Conservation (phyloP, 768 basidiomycete genomes). For the Russula griseocarnosa region DNA sequence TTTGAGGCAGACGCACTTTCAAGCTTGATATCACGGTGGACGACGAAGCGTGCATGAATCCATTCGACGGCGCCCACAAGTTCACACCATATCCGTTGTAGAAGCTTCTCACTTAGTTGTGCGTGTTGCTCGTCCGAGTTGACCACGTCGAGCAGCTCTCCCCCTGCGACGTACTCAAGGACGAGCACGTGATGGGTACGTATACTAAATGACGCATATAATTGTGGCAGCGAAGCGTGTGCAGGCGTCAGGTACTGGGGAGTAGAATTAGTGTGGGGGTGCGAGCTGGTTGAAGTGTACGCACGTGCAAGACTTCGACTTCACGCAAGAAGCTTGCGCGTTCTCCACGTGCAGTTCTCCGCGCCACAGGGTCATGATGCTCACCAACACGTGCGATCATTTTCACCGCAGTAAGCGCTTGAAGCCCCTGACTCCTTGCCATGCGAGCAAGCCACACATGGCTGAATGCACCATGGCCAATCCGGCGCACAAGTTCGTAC, state of each 20-base stretch:
- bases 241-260: constrained; percentile 74
- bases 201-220: constrained; percentile 62
- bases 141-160: constrained; percentile 76
- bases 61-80: constrained; percentile 75
- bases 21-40: constrained; percentile 91
- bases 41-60: constrained; percentile 82
- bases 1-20: constrained; percentile 47
- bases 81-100: constrained; percentile 71
- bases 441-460: constrained; percentile 70
- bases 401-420: constrained; percentile 31
- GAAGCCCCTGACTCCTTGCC: constrained; percentile 26
- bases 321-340: constrained; percentile 27
- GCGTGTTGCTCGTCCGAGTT: constrained; percentile 46
- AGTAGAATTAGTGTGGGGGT: neutral
- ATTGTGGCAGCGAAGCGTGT: constrained; percentile 61
- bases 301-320: constrained; percentile 26
- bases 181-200: constrained; percentile 72
- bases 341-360: constrained; percentile 18
- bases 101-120: constrained; percentile 42
- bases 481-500: constrained; percentile 47
- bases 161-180: constrained; percentile 70
- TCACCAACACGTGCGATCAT: constrained; percentile 25
- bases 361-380: neutral
- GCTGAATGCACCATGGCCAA: constrained; percentile 73
- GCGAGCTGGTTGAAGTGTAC: neutral